Evolutionary conservation across 306 rosid genomes (phyloP).

Genomic region (Pachyrhizus erosus): DNA sequence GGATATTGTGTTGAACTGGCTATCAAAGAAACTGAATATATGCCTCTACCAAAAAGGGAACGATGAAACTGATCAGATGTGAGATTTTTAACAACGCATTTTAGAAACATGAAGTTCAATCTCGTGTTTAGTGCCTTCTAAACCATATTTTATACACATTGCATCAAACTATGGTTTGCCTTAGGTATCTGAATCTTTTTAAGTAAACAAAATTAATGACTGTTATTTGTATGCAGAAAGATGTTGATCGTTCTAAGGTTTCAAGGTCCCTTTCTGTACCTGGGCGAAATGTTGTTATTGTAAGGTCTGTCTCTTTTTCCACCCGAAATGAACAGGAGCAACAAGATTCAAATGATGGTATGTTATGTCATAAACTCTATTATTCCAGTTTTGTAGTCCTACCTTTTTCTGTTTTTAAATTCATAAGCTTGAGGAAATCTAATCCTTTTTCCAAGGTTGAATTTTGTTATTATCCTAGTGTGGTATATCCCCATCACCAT

Average conservation of each 20-base stretch:
- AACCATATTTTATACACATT: conserved; percentile 22
- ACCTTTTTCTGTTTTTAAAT: conserved; percentile 10
- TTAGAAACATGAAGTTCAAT: conserved; percentile 18
- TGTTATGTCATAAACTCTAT: conserved; percentile 29
- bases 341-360: conserved; percentile 73
- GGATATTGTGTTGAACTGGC: conserved; percentile 3
- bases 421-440: conserved; percentile 29
- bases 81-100: conserved; percentile 13
- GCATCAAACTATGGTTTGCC: conserved; percentile 30
- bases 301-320: conserved; percentile 81
- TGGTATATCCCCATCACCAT: conserved; percentile 4
- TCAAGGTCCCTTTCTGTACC: conserved; percentile 94
- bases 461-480: neutral
- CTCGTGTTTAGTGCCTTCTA: conserved; percentile 11
- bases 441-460: conserved; percentile 21
- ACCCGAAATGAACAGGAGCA: conserved; percentile 53
- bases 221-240: conserved; percentile 71
- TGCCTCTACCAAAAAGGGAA: conserved; percentile 20
- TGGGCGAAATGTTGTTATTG: conserved; percentile 72
- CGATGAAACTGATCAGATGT: conserved; percentile 24
- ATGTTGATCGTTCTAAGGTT: conserved; percentile 57
- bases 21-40: conserved; percentile 23
- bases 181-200: neutral
- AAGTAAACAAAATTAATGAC: conserved; percentile 2
- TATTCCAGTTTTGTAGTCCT: conserved; percentile 34